phyloP scores from a whole-genome alignment of 768 basidiomycete species.

The Leucosporidium scottii region DNA sequence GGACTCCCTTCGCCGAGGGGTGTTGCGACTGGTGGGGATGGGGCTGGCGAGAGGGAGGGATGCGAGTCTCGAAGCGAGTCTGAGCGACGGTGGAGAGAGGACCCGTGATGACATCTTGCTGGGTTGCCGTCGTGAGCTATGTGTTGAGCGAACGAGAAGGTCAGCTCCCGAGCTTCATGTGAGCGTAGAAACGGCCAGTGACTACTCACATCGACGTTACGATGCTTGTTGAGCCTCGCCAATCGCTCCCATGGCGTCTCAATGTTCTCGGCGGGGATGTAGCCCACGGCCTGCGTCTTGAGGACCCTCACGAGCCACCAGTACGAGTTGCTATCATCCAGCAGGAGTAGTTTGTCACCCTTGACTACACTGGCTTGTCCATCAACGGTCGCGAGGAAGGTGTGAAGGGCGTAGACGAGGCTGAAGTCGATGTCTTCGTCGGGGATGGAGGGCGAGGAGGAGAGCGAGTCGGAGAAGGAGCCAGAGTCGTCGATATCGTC shows the following conservation, averaged over 20 bases:
- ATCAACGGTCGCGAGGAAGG: slow-evolving; percentile 94
- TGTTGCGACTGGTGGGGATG: slow-evolving; percentile 38
- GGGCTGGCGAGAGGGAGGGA: slow-evolving; percentile 31
- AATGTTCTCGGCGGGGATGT: slow-evolving; percentile 98
- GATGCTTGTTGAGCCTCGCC: slow-evolving; percentile 89
- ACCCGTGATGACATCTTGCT: slow-evolving; percentile 56
- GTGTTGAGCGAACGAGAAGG: not conserved
- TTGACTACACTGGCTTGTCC: slow-evolving; percentile 98
- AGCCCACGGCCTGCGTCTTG: slow-evolving; percentile 97
- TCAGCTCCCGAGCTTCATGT: not conserved
- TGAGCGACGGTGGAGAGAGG: slow-evolving; percentile 40
- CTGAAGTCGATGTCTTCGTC: slow-evolving; percentile 68
- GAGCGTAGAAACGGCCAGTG: not conserved
- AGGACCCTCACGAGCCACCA: slow-evolving; percentile 99
- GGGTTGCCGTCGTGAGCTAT: slow-evolving; percentile 68
- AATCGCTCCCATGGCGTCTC: slow-evolving; percentile 96
- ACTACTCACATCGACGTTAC: slow-evolving; percentile 82
- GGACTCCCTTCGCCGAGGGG: slow-evolving; percentile 48
- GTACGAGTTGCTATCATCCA: slow-evolving; percentile 98
- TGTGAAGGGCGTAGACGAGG: slow-evolving; percentile 86
- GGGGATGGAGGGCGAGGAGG: slow-evolving; percentile 36
- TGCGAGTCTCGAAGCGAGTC: slow-evolving; percentile 27
- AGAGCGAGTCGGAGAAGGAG: slow-evolving; percentile 33
- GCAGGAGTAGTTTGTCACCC: slow-evolving; percentile 88
- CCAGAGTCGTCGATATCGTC: slow-evolving; percentile 32